These are phyloP conservation scores for Herpotrichia juniperi DNA, from an alignment of 2,329 filamentous ascomycete species.

Conservation along the genomic window DNA sequence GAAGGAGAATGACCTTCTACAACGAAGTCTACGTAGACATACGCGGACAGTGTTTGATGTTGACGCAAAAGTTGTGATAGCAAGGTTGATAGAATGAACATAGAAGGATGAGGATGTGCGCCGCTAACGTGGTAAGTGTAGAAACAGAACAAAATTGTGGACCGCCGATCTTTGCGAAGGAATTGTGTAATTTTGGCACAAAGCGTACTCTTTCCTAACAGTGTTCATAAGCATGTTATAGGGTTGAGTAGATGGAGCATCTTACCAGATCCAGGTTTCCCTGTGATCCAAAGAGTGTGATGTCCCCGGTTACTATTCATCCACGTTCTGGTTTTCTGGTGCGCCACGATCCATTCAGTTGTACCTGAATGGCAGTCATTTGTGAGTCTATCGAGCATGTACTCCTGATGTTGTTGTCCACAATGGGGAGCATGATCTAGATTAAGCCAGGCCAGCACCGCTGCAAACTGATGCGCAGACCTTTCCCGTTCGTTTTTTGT, in stretches of 20 bases:
- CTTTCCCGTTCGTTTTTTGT: slow-evolving; percentile 19
- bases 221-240: too few relatives aligned
- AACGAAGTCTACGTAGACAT: too few relatives aligned
- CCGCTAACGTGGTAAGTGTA: too few relatives aligned
- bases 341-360: slow-evolving; percentile 16
- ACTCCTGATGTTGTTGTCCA: neutral
- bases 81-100: too few relatives aligned
- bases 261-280: slow-evolving; percentile 19
- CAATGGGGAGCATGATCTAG: neutral
- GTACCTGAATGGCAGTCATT: neutral
- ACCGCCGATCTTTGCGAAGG: slow-evolving; percentile 3
- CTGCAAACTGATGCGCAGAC: neutral
- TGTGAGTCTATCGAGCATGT: neutral
- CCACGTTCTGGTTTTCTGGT: slow-evolving; percentile 12
- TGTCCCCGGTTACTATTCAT: slow-evolving; percentile 4
- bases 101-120: too few relatives aligned
- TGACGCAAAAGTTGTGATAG: too few relatives aligned
- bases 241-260: too few relatives aligned
- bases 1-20: too few relatives aligned
- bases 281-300: slow-evolving; percentile 15
- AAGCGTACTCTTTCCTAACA: slow-evolving; percentile 15
- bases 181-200: slow-evolving; percentile 12
- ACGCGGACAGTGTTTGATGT: too few relatives aligned
- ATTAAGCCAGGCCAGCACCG: neutral
- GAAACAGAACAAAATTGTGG: slow-evolving; percentile 16